Base-by-base conservation (phyloP, 202 grass and related monocot species). In the Panicum hallii region DNA sequence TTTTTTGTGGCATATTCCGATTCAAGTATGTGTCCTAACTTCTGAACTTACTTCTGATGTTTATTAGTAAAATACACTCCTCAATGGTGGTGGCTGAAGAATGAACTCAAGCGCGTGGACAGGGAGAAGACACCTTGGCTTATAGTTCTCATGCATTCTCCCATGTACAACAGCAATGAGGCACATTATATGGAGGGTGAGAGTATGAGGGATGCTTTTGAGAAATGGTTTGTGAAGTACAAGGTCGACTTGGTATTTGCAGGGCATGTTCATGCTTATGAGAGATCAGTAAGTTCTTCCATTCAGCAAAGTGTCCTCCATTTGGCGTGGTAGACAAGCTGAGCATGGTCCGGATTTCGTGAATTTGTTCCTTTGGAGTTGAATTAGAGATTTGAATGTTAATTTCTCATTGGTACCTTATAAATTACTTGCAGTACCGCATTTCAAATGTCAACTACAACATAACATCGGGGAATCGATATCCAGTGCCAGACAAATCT, bases 71-170 rank as follows among this genome's bases (percentile, higher is more conserved):
- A 99, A 89, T 99, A 99, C 72, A 94, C 93, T 72, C 96, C 96
- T 53, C 96, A 99, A 81, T 99, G 91, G 91, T 56, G 1, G 34
- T 99, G 96, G 96, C 88, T 99, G 83, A 86, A 48, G 79, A 70
- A 67, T 53, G 96, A 99, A 86, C 58, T 99, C 42, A 90, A 88
- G 81, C 75, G 20, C 16, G 93, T 99, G 75, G 88, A 99, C 73
- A 91, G 96, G 81, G 96, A 99, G 86, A 95, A 95, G 90, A 99
- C 96, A 58, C 96, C 96, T 19, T 99, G 96, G 96, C 88, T 96
- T 69, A 99, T 99, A 48, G 88, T 96, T 88, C 90, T 99, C 70
- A 99, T 99, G 96, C 96, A 99, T 77, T 55, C 83, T 47, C 96
- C 96, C 71, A 80, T 99, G 34, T 96, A 99, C 90, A 99, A 96